phyloP scores from a whole-genome alignment of 2,329 filamentous ascomycete species.

The Penicillium occitanis region DNA sequence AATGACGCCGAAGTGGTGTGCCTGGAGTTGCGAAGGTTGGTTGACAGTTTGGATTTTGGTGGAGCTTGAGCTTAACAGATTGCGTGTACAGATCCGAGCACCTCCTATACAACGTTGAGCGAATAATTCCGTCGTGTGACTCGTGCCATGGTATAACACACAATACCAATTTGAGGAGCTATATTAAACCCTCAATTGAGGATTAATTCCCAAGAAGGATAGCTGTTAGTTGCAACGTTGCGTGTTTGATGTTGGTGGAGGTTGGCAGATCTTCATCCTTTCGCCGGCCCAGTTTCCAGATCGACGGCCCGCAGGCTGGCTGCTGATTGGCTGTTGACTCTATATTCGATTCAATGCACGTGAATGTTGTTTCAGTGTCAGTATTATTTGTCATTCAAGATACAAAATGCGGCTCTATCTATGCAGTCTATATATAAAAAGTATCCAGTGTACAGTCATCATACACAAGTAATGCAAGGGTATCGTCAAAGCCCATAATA shows the following conservation, averaged over 20 bases:
- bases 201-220: background rate
- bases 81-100: slow-evolving; percentile 1
- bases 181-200: background rate
- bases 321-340: slow-evolving; percentile 1
- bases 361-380: background rate
- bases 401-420: background rate
- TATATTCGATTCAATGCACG: background rate
- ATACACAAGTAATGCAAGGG: slow-evolving; percentile 8
- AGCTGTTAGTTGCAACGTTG: slow-evolving; percentile 12
- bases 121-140: background rate
- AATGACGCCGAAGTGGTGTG: background rate
- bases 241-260: slow-evolving; percentile 16
- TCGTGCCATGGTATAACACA: slow-evolving; percentile 9
- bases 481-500: slow-evolving; percentile 12
- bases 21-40: background rate
- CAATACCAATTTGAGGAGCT: background rate
- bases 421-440: background rate
- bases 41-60: background rate
- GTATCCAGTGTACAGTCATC: background rate
- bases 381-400: background rate
- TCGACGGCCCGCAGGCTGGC: background rate
- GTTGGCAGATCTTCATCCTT: slow-evolving; percentile 4
- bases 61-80: slow-evolving; percentile 8
- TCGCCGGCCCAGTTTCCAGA: background rate
- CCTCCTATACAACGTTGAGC: slow-evolving; percentile 7